Percentiles rank a stretch among this genome's conserved stretches.
Conservation (phyloP, 148 eudicot species). For the Fagopyrum esculentum region DNA sequence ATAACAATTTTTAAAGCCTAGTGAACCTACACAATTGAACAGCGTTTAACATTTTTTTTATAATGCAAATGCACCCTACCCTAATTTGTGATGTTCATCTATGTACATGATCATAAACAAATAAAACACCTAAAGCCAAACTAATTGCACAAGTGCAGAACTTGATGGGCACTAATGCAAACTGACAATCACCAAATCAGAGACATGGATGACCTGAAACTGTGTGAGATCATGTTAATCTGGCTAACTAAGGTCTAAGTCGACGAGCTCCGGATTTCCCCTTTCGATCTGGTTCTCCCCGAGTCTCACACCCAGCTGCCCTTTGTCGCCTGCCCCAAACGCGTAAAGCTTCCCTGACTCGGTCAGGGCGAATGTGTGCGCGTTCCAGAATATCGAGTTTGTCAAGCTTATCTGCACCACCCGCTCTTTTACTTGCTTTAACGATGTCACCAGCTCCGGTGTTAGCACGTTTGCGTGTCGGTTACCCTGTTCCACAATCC, state of each 20-base stretch:
- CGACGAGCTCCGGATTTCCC: constrained; percentile 52
- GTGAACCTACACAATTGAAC: neutral
- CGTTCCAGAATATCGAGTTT: constrained; percentile 73
- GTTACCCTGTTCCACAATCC: constrained; percentile 39
- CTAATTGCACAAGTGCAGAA: neutral
- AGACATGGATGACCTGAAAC: neutral
- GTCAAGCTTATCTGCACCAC: constrained; percentile 87
- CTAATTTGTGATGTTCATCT: neutral
- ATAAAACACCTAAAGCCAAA: constrained; percentile 6
- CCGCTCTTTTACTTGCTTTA: constrained; percentile 58
- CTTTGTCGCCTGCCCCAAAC: constrained; percentile 88
- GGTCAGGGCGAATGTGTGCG: constrained; percentile 86
- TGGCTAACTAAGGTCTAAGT: constrained; percentile 47
- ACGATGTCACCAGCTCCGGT: constrained; percentile 66
- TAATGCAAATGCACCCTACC: neutral
- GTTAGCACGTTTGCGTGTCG: constrained; percentile 61
- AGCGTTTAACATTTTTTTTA: neutral
- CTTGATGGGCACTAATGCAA: neutral
- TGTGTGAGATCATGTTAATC: neutral
- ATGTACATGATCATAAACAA: constrained; percentile 3
- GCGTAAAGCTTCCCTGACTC: constrained; percentile 83
- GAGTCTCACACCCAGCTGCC: constrained; percentile 81
- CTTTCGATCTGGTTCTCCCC: constrained; percentile 56
- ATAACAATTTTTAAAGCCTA: neutral
- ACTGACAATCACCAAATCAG: neutral